Conservation (phyloP, 2,329 filamentous ascomycete genomes). For the Trichoderma endophyticum region DNA sequence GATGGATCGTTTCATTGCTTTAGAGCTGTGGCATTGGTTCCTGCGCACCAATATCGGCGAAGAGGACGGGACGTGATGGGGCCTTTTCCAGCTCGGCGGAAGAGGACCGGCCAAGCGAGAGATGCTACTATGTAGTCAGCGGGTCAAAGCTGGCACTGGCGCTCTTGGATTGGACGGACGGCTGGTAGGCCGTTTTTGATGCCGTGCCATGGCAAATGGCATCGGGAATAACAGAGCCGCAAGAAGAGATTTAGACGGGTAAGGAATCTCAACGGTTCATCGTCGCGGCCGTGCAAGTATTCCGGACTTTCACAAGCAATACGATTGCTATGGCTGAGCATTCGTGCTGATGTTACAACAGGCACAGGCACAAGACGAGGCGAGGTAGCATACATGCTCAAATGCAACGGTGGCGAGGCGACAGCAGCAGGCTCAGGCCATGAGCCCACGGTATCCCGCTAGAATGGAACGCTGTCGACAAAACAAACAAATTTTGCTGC, state of each 20-base stretch:
- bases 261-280: not conserved
- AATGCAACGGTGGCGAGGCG: not conserved
- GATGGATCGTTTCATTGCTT: conserved; percentile 20
- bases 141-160: not conserved
- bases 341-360: not conserved
- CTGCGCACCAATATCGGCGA: conserved; percentile 12
- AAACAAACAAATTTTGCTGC: not conserved
- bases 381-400: not conserved
- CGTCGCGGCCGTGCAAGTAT: not conserved
- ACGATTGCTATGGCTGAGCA: not conserved
- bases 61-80: not conserved
- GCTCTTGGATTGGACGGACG: not conserved
- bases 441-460: not conserved
- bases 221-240: not conserved
- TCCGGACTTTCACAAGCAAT: not conserved
- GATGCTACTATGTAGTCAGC: not conserved
- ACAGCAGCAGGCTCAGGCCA: not conserved
- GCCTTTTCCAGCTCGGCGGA: not conserved
- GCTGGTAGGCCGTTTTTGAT: not conserved
- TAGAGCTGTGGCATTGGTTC: conserved; percentile 6
- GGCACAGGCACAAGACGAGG: not conserved
- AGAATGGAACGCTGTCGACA: not conserved
- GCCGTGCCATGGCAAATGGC: not conserved
- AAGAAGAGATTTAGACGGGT: not conserved
- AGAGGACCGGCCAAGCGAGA: conserved; percentile 6